Conservation (phyloP, 179 eudicot genomes). For the Sideroxylon spinosum region DNA sequence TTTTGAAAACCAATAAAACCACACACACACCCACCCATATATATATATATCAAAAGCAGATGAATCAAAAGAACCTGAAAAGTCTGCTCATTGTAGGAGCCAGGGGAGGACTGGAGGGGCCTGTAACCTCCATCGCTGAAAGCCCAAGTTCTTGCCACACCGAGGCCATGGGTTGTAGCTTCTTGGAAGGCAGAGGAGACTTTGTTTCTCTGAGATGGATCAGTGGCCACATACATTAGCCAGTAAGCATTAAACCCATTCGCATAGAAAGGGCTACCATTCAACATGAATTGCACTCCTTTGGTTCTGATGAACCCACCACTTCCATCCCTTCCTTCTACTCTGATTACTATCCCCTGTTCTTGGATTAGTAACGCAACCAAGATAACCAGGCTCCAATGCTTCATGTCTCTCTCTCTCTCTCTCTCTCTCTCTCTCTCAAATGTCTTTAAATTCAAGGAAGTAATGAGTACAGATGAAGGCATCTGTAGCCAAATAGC, state of each 20-base stretch:
- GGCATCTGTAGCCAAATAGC: too few relatives aligned
- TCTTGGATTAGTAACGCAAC: slow-evolving; percentile 17
- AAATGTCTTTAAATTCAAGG: too few relatives aligned
- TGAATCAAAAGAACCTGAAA: slow-evolving; percentile 42
- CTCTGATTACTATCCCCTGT: slow-evolving; percentile 8
- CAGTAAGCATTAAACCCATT: slow-evolving; percentile 88
- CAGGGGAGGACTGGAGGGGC: slow-evolving; percentile 68
- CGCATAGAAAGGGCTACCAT: slow-evolving; percentile 48
- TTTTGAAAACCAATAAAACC: neutral
- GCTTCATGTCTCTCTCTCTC: slow-evolving; percentile 20
- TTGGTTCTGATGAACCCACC: slow-evolving; percentile 31
- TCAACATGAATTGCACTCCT: slow-evolving; percentile 46
- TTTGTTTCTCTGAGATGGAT: slow-evolving; percentile 39
- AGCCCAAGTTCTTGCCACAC: slow-evolving; percentile 74
- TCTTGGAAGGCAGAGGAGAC: slow-evolving; percentile 45
- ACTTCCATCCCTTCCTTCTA: slow-evolving; percentile 19
- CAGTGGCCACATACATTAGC: slow-evolving; percentile 59
- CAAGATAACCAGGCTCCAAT: slow-evolving; percentile 5
- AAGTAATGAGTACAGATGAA: neutral
- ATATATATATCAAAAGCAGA: neutral
- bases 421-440: neutral
- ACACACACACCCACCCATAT: neutral
- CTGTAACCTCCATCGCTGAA: slow-evolving; percentile 60
- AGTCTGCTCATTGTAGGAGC: slow-evolving; percentile 60
- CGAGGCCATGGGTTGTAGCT: slow-evolving; percentile 51